phyloP scores from a whole-genome alignment of 2,329 filamentous ascomycete genomes.

The Neofusicoccum sp. region DNA sequence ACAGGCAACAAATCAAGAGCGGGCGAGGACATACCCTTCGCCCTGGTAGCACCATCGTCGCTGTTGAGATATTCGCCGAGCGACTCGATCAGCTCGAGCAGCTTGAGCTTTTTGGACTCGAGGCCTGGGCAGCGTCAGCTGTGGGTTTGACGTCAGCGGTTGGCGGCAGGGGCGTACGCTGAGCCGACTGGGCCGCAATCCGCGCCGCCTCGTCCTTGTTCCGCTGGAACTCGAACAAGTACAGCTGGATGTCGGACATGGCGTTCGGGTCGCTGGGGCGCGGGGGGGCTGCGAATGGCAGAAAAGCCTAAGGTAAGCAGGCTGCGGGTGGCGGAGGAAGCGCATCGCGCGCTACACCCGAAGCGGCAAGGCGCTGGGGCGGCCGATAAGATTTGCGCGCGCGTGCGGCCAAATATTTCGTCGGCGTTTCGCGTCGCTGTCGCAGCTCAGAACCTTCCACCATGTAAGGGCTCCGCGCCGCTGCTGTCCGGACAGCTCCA shows the following conservation, averaged over 20 bases:
- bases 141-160: conserved; percentile 11
- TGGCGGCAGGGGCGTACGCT: conserved; percentile 32
- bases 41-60: conserved; percentile 61
- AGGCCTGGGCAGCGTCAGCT: conserved; percentile 49
- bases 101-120: conserved; percentile 60
- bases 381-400: conserved; percentile 18
- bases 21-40: conserved; percentile 53
- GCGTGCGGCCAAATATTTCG: conserved; percentile 13
- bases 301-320: conserved; percentile 20
- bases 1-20: conserved; percentile 39
- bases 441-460: conserved; percentile 2
- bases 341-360: conserved; percentile 10
- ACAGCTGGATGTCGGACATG: conserved; percentile 57
- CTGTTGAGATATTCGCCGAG: conserved; percentile 69
- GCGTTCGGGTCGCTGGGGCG: neutral
- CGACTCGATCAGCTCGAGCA: conserved; percentile 65
- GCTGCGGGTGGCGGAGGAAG: conserved; percentile 18
- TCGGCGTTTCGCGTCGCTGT: conserved; percentile 6
- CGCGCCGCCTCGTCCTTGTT: conserved; percentile 49
- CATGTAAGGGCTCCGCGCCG: neutral
- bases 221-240: conserved; percentile 53
- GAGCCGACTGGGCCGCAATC: conserved; percentile 48
- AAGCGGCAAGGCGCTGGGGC: conserved; percentile 5
- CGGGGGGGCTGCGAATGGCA: conserved; percentile 14
- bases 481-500: neutral